These are phyloP conservation scores for Urostyla sp. DNA, from an alignment of 73 alveolate species.

Conservation along the genomic window DNA sequence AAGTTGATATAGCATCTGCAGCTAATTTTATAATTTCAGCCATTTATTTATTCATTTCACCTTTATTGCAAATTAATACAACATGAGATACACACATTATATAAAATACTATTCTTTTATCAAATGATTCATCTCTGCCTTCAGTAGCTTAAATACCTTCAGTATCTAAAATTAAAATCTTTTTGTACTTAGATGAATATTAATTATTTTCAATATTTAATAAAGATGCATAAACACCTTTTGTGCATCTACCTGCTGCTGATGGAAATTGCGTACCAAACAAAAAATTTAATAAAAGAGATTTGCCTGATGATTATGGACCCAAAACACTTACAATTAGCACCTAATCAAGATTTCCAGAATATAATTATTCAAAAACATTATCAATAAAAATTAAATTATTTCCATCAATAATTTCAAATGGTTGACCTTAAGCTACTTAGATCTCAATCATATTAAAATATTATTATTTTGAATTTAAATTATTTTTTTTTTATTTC, in stretches of 20 bases:
- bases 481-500: neutral
- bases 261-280: constrained; percentile 45
- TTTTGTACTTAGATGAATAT: neutral
- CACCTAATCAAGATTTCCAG: neutral
- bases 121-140: constrained; percentile 74
- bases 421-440: constrained; percentile 1
- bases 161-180: constrained; percentile 65
- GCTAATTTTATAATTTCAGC: constrained; percentile 23
- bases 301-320: constrained; percentile 71
- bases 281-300: constrained; percentile 26
- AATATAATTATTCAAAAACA: neutral
- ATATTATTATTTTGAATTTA: neutral
- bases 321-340: constrained; percentile 70
- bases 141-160: constrained; percentile 72
- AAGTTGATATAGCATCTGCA: constrained; percentile 6
- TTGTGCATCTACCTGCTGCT: constrained; percentile 50
- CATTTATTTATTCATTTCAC: constrained; percentile 37
- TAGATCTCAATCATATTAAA: neutral
- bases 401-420: constrained; percentile 53
- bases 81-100: constrained; percentile 35
- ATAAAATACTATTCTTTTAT: constrained; percentile 64
- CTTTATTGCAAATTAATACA: constrained; percentile 41
- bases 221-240: constrained; percentile 64
- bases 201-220: constrained; percentile 31
- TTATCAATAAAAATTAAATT: neutral